Evolutionary conservation across 108 stramenopile genomes (phyloP).

Genomic region (Skeletonema potamos): DNA sequence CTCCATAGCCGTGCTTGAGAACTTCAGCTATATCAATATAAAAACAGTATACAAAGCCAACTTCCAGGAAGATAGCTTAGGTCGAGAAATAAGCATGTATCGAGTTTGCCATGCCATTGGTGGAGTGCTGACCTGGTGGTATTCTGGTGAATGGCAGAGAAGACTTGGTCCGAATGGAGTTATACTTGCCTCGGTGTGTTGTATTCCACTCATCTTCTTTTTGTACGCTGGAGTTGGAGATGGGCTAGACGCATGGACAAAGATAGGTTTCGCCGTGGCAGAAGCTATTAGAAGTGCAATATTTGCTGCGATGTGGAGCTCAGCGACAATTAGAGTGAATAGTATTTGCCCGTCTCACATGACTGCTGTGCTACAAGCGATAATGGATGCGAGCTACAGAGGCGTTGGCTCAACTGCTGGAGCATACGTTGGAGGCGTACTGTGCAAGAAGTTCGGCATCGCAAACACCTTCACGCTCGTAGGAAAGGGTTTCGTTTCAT

Average conservation of each 20-base stretch:
- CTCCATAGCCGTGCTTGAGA: constrained; percentile 26
- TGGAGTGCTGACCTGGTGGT: constrained; percentile 32
- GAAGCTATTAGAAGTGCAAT: constrained; percentile 38
- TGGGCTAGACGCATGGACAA: constrained; percentile 16
- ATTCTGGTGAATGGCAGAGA: constrained; percentile 15
- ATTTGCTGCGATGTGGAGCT: constrained; percentile 40
- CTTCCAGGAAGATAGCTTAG: constrained; percentile 13
- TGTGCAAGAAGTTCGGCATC: constrained; percentile 20
- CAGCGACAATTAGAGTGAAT: constrained; percentile 33
- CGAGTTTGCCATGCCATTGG: constrained; percentile 25
- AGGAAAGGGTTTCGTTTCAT: constrained; percentile 32
- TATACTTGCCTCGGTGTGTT: constrained; percentile 26
- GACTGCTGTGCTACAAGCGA: constrained; percentile 31
- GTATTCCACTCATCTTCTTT: constrained; percentile 31
- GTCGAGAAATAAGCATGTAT: constrained; percentile 24
- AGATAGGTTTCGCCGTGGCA: constrained; percentile 25
- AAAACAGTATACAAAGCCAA: constrained; percentile 19
- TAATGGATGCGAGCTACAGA: constrained; percentile 38
- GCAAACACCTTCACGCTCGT: constrained; percentile 25
- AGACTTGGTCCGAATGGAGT: constrained; percentile 23
- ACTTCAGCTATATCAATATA: constrained; percentile 46
- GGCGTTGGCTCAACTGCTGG: constrained; percentile 38
- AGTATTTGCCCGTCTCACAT: constrained; percentile 26
- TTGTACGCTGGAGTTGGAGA: constrained; percentile 25
- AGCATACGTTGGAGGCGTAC: constrained; percentile 28